A percentile compares a stretch with the other conserved stretches of the same genome.
These are phyloP conservation scores for Hemileia vastatrix DNA, from an alignment of 1,284 basidiomycete genomes.

Conservation along the genomic window DNA sequence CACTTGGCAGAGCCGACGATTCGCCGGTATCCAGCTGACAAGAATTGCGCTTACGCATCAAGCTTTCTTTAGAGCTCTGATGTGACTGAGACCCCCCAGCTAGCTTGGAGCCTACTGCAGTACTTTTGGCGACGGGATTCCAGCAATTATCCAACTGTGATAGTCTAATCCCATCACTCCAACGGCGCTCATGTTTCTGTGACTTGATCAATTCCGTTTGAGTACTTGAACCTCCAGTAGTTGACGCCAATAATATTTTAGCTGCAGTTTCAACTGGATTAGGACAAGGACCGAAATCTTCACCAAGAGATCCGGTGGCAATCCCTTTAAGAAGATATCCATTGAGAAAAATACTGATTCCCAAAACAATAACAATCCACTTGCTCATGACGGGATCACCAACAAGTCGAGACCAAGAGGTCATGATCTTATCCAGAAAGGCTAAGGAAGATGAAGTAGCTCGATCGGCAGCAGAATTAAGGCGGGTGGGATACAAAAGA, in stretches of 20 bases:
- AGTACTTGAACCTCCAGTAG: conserved; percentile 12
- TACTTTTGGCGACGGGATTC: too few species aligned
- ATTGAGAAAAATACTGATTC: conserved; percentile 79
- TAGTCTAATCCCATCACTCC: background rate
- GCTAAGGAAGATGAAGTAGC: conserved; percentile 47
- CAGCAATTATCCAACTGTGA: too few species aligned
- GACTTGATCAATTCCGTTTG: too few species aligned
- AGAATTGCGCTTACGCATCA: too few species aligned
- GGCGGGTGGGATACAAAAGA: conserved; percentile 27
- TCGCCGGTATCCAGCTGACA: too few species aligned
- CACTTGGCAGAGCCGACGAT: too few species aligned
- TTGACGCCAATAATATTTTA: conserved; percentile 36
- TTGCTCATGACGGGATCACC: conserved; percentile 91
- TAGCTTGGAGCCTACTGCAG: too few species aligned
- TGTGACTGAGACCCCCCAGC: too few species aligned
- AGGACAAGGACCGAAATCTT: background rate
- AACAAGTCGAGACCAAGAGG: conserved; percentile 84
- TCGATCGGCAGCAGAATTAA: too few species aligned
- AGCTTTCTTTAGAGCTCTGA: too few species aligned
- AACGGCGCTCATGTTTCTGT: conserved; percentile 21
- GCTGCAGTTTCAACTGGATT: conserved; percentile 46
- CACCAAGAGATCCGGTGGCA: conserved; percentile 42
- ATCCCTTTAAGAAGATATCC: conserved; percentile 79
- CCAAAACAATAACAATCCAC: conserved; percentile 85
- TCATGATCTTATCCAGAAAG: conserved; percentile 75